Evolutionary conservation across 1,284 basidiomycete genomes (phyloP).

Genomic region (Trametes polyzona): DNA sequence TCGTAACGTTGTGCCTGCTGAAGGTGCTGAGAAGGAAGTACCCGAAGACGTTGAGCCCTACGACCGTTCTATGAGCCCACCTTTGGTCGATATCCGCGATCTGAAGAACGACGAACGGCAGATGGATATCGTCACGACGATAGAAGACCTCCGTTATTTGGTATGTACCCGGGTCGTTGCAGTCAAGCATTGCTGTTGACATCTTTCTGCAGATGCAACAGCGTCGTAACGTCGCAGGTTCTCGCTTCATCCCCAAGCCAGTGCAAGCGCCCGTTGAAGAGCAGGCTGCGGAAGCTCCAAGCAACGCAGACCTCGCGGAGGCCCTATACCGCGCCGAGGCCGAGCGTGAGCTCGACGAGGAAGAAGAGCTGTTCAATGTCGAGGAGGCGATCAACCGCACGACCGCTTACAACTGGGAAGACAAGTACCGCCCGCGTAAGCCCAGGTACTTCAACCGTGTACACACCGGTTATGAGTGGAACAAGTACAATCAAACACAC

Average conservation of each 20-base stretch:
- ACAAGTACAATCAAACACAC: conserved; percentile 98
- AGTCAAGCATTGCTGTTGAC: conserved; percentile 13
- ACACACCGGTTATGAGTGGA: conserved; percentile 99
- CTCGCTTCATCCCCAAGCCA: conserved; percentile 83
- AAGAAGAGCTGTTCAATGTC: conserved; percentile 92
- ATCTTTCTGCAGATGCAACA: conserved; percentile 61
- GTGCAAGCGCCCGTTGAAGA: conserved; percentile 53
- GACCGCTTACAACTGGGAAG: conserved; percentile 95
- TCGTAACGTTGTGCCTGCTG: conserved; percentile 34
- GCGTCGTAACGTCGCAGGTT: conserved; percentile 77
- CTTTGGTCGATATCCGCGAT: conserved; percentile 68
- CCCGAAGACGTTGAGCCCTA: conserved; percentile 76
- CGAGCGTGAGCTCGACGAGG: conserved; percentile 91
- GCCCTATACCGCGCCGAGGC: conserved; percentile 87
- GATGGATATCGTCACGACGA: conserved; percentile 73
- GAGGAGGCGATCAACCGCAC: conserved; percentile 86
- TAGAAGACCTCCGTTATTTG: conserved; percentile 66
- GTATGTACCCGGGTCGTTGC: conserved; percentile 50
- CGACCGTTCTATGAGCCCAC: conserved; percentile 83
- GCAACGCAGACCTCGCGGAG: conserved; percentile 81
- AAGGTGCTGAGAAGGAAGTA: conserved; percentile 47
- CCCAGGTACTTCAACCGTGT: conserved; percentile 99
- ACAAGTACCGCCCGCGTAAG: conserved; percentile 98
- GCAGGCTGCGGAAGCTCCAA: conserved; percentile 54
- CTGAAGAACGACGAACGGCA: conserved; percentile 79